These are phyloP conservation scores for Pseudohalonectria lignicola DNA, from an alignment of 2,329 filamentous ascomycete genomes.

Conservation along the genomic window DNA sequence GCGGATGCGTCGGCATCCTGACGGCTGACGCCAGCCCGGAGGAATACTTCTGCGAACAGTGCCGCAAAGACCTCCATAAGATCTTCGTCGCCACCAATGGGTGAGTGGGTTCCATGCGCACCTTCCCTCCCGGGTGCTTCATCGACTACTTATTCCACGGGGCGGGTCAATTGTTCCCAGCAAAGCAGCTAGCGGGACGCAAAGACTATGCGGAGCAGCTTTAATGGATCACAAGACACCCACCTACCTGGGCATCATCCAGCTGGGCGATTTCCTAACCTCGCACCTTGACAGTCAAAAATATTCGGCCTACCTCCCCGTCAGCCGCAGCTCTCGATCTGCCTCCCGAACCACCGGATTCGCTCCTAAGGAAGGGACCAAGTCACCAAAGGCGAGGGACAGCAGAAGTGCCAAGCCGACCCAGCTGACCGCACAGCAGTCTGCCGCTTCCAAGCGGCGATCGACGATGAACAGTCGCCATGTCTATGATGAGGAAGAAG, in stretches of 20 bases:
- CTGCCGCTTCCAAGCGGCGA: constrained; percentile 59
- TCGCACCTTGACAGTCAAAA: too few species aligned
- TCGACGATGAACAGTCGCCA: constrained; percentile 97
- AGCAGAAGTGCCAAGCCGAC: constrained; percentile 45
- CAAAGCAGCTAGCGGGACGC: too few species aligned
- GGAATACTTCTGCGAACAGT: constrained; percentile 96
- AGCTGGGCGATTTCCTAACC: too few species aligned
- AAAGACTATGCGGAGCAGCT: too few species aligned
- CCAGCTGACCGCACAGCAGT: constrained; percentile 25
- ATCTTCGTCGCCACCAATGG: constrained; percentile 72
- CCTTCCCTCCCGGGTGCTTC: too few species aligned
- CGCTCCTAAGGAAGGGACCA: constrained; percentile 31
- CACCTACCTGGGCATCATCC: too few species aligned
- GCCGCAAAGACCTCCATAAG: constrained; percentile 82
- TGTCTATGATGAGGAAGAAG: constrained; percentile 91
- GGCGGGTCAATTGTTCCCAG: too few species aligned
- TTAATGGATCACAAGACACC: not conserved
- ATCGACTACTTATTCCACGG: too few species aligned
- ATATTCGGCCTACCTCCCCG: constrained; percentile 55
- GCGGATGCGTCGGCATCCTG: constrained; percentile 93
- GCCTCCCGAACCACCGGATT: constrained; percentile 27
- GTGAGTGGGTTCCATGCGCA: constrained; percentile 41
- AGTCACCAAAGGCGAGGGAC: constrained; percentile 40
- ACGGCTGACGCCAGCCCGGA: constrained; percentile 88
- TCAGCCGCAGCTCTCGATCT: constrained; percentile 49